Evolutionary conservation across 768 basidiomycete species (phyloP).

Genomic region (Sarcodon sp.): DNA sequence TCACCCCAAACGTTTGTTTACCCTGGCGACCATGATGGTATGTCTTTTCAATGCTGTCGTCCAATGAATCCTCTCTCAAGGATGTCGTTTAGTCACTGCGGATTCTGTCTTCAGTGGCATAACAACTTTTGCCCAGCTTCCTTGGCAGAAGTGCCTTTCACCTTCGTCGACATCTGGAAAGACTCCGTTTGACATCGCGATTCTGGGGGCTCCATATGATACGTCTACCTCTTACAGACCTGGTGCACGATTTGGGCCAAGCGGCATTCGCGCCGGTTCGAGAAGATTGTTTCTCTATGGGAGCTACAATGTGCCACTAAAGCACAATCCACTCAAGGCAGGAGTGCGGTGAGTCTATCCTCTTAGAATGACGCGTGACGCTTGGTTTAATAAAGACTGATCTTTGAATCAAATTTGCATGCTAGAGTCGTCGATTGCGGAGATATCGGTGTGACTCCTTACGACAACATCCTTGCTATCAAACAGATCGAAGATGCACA

Average conservation of each 20-base stretch:
- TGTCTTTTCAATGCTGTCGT: neutral
- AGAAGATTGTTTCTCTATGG: constrained; percentile 65
- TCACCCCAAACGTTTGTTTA: constrained; percentile 23
- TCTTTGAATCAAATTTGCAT: too few species aligned
- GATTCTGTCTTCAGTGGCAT: constrained; percentile 77
- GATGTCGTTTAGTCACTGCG: constrained; percentile 40
- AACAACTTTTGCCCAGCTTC: constrained; percentile 79
- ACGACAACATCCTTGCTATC: constrained; percentile 64
- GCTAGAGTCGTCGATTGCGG: constrained; percentile 60
- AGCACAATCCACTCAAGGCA: constrained; percentile 57
- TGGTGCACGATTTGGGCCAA: constrained; percentile 79
- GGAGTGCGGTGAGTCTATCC: constrained; percentile 23
- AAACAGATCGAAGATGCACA: constrained; percentile 66
- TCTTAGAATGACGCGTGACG: too few species aligned
- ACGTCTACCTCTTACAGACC: constrained; percentile 69
- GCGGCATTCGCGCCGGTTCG: constrained; percentile 70
- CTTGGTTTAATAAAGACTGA: too few species aligned
- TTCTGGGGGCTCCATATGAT: constrained; percentile 69
- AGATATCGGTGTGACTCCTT: constrained; percentile 68
- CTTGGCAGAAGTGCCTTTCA: constrained; percentile 63
- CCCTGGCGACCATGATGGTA: constrained; percentile 47
- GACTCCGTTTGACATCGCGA: constrained; percentile 63
- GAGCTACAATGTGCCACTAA: constrained; percentile 67
- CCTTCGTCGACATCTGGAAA: constrained; percentile 19
- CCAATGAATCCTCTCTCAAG: neutral